Evolutionary conservation across 331 rosid genomes (phyloP).

Genomic region (Rosa hybrid): DNA sequence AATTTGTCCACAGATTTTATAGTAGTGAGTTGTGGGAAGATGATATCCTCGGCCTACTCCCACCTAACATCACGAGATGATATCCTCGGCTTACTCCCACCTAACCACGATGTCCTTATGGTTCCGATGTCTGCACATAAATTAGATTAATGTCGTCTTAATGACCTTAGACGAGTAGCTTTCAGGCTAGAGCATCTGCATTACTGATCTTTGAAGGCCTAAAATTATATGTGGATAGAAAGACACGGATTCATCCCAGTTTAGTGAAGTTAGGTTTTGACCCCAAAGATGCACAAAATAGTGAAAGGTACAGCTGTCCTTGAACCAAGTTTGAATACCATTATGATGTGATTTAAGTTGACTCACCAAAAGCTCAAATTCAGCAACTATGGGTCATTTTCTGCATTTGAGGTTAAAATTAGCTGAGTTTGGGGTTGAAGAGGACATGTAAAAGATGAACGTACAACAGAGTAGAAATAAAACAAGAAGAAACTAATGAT

Average conservation of each 20-base stretch:
- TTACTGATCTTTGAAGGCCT: background rate
- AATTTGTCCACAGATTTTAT: background rate
- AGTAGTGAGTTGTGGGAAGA: background rate
- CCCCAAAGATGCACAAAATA: background rate
- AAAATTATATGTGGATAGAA: background rate
- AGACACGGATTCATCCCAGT: background rate
- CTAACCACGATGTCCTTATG: background rate
- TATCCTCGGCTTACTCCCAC: background rate
- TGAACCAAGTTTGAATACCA: background rate
- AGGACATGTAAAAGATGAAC: background rate
- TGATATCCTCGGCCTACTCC: background rate
- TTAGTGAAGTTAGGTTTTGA: background rate
- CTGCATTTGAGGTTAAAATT: background rate
- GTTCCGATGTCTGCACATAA: background rate
- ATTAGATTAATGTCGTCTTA: background rate
- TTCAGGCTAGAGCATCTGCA: background rate
- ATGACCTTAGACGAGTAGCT: background rate
- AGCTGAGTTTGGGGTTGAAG: background rate
- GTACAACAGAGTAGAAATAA: background rate
- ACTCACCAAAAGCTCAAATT: background rate
- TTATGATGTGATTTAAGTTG: background rate
- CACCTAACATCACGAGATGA: background rate
- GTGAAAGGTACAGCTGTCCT: background rate
- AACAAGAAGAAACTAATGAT: background rate
- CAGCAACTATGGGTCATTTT: background rate